These are phyloP conservation scores for Plectosphaerella plurivora DNA, from an alignment of 2,329 filamentous ascomycete species.

Conservation along the genomic window DNA sequence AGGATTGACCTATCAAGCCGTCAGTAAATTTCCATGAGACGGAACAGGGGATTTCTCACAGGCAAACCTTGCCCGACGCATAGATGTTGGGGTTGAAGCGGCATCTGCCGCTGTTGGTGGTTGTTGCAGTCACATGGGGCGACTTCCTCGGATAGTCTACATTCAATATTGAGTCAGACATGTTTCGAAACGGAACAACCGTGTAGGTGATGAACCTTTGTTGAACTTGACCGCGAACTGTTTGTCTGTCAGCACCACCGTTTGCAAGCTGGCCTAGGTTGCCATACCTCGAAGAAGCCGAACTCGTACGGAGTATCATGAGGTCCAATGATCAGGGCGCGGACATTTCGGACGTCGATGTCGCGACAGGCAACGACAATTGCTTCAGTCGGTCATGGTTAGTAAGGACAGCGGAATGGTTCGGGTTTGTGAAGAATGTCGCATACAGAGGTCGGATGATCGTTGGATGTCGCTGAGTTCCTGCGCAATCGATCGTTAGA, in stretches of 20 bases:
- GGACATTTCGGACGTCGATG: slow-evolving; percentile 81
- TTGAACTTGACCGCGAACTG: slow-evolving; percentile 76
- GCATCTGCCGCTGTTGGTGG: slow-evolving; percentile 82
- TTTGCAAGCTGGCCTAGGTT: background rate
- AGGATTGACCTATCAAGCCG: slow-evolving; percentile 65
- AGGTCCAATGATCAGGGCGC: slow-evolving; percentile 84
- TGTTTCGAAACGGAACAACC: background rate
- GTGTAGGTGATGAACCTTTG: slow-evolving; percentile 47
- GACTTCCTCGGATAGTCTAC: slow-evolving; percentile 76
- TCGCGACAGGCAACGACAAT: slow-evolving; percentile 85
- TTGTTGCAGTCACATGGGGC: slow-evolving; percentile 61
- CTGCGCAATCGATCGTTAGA: slow-evolving; percentile 33
- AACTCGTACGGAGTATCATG: slow-evolving; percentile 96
- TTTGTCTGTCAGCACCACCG: slow-evolving; percentile 18
- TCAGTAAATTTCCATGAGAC: background rate
- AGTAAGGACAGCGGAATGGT: slow-evolving; percentile 6
- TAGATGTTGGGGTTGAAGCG: slow-evolving; percentile 99
- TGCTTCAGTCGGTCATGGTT: slow-evolving; percentile 41
- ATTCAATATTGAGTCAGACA: slow-evolving; percentile 5
- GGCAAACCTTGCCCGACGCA: slow-evolving; percentile 81
- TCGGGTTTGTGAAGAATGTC: background rate
- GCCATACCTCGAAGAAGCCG: slow-evolving; percentile 85
- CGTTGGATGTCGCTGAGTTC: slow-evolving; percentile 84
- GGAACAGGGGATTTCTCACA: slow-evolving; percentile 51
- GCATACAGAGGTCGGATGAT: slow-evolving; percentile 75